Evolutionary conservation across 2,329 filamentous ascomycete species (phyloP), one percentile per base, ranked within the genome.

Genomic region (Polychaeton citri): DNA sequence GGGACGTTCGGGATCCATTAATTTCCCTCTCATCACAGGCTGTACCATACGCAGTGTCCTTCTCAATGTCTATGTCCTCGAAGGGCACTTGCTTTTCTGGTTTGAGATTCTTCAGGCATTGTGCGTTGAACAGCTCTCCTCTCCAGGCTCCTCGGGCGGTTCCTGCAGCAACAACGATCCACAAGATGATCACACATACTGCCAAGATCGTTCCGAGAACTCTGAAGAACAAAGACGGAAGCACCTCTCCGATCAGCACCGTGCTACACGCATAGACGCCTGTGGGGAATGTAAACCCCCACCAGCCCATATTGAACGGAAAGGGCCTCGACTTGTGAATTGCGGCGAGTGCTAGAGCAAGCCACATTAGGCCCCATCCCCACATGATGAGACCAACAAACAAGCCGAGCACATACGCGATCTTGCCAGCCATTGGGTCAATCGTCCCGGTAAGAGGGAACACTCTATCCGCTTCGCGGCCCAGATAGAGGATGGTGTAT

Each of bases 291-390:
- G 46, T 72, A 39, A 75, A 74, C 0, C 68, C 69, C 71, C 69
- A 76, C 71, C 72, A 76, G 6, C 72, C 72, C 55, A 76, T 74
- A 43, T 76, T 76, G 51, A 77, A 76, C 0, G 71, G 71, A 37
- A 76, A 73, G 3, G 39, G 37, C n/a, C 51, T 52, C 8, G 54
- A 59, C 17, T 59, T 57, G 20, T 55, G 60, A 30, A 73, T 65
- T 3, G 64, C 64, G 0, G 66, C 66, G 1, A 72, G 44, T 0
- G 71, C 71, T 46, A 69, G 68, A 40, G 67, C 64, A 3, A 74
- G 53, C 71, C 69, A 75, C 0, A 68, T 60, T 1, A 73, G 47
- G 0, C 61, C 69, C 44, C 71, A 74, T 0, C 64, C 67, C 71
- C 70, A 76, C 61, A 75, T 66, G 6, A 74, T 60, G 1, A 72